These are phyloP conservation scores for Amylostereum areolatum DNA, from an alignment of 1,284 basidiomycete species.

Conservation along the genomic window DNA sequence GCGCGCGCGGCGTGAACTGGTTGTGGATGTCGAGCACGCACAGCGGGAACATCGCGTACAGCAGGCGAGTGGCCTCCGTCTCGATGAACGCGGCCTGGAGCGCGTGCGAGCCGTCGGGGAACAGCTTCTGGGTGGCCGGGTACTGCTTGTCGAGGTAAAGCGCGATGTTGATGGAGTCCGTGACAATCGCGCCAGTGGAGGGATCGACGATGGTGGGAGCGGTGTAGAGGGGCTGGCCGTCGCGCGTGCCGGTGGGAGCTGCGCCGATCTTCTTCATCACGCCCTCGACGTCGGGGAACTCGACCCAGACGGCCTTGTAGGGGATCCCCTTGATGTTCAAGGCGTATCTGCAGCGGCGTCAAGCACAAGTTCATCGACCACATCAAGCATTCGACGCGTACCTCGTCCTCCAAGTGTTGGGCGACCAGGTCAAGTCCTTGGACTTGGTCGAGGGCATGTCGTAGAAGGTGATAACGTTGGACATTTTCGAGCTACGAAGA, in stretches of 20 bases:
- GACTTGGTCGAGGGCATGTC: not conserved
- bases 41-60: too few species aligned
- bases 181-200: slow-evolving; percentile 4
- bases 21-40: too few species aligned
- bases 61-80: too few species aligned
- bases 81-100: slow-evolving; percentile 12
- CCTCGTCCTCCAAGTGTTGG: not conserved
- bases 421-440: not conserved
- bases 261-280: slow-evolving; percentile 18
- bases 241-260: slow-evolving; percentile 8
- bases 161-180: slow-evolving; percentile 19
- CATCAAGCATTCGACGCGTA: not conserved
- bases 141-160: slow-evolving; percentile 22
- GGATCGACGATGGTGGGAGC: slow-evolving; percentile 13
- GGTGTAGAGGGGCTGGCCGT: slow-evolving; percentile 6
- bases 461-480: slow-evolving; percentile 1
- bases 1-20: not conserved
- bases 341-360: slow-evolving; percentile 12
- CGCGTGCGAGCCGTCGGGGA: slow-evolving; percentile 13
- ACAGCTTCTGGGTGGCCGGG: slow-evolving; percentile 13
- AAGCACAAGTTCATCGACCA: not conserved
- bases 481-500: too few species aligned
- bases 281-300: slow-evolving; percentile 24
- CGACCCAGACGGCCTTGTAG: slow-evolving; percentile 24
- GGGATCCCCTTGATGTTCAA: slow-evolving; percentile 23